Percentiles rank a stretch among this genome's conserved stretches.
Evolutionary conservation across 139 green algal genomes (phyloP).

Genomic region (Micractinium sp.): DNA sequence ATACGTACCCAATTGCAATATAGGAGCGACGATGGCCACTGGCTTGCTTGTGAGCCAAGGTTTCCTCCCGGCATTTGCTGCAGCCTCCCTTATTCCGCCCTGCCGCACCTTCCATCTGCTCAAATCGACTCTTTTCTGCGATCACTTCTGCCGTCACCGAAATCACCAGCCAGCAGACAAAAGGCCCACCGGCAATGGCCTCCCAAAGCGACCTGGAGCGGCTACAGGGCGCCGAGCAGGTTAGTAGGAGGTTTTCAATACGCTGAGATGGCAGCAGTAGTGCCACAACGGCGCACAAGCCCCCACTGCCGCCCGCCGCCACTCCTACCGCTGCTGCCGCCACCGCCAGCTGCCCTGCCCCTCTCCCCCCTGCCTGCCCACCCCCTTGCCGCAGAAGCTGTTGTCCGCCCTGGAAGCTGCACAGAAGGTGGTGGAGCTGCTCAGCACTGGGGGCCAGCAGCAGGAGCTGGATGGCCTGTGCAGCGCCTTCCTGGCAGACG

Average conservation of each 20-base stretch:
- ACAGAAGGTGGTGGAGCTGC: constrained; percentile 9
- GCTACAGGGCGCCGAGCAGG: constrained; percentile 1
- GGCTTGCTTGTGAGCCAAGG: not conserved
- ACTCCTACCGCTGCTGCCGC: not conserved
- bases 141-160: not conserved
- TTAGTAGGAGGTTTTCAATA: not conserved
- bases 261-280: not conserved
- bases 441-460: not conserved
- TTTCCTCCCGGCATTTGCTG: not conserved
- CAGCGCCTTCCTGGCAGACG: not conserved
- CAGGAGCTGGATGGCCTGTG: constrained; percentile 16
- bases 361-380: not conserved
- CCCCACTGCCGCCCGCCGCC: not conserved
- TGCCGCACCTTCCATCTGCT: not conserved
- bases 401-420: constrained; percentile 10
- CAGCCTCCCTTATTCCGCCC: not conserved
- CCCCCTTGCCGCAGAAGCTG: constrained; percentile 1
- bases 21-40: not conserved
- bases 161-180: not conserved
- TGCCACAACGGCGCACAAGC: not conserved
- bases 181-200: not conserved
- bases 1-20: not conserved
- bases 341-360: not conserved
- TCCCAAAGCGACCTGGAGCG: not conserved
- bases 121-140: not conserved